Percentiles rank a stretch among this genome's conserved stretches.
phyloP scores from a whole-genome alignment of 164 flowering plant species.

The Cinnamomum chago region DNA sequence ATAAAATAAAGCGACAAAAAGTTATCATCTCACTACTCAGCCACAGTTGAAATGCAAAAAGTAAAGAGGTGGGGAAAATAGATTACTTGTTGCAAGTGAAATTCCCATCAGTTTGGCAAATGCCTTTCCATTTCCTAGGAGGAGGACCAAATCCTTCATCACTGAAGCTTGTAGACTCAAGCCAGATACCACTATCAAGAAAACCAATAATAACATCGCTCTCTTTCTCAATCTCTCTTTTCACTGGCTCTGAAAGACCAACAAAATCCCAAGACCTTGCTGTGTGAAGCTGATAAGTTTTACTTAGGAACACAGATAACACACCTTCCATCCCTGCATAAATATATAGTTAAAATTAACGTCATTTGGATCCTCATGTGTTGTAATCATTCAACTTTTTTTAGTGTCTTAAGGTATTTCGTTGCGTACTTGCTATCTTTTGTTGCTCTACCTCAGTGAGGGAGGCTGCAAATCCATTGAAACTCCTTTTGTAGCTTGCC shows the following conservation, averaged over 20 bases:
- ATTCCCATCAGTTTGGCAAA: slow-evolving; percentile 23
- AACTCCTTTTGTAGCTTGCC: slow-evolving; percentile 43
- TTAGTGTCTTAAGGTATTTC: too few species aligned
- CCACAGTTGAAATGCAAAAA: not conserved
- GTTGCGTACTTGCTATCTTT: slow-evolving; percentile 1
- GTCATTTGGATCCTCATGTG: too few species aligned
- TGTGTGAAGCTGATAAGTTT: slow-evolving; percentile 35
- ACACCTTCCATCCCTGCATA: slow-evolving; percentile 40
- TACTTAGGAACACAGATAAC: slow-evolving; percentile 37
- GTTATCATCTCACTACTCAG: not conserved
- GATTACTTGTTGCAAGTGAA: slow-evolving; percentile 68
- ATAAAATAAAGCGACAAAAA: not conserved
- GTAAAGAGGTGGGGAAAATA: not conserved
- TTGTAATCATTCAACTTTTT: too few species aligned
- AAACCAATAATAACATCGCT: slow-evolving; percentile 45
- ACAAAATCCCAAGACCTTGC: slow-evolving; percentile 58
- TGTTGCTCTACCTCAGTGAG: slow-evolving; percentile 29
- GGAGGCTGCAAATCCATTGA: slow-evolving; percentile 46
- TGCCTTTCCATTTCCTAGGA: slow-evolving; percentile 68
- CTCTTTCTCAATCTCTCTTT: slow-evolving; percentile 25
- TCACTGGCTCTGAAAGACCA: slow-evolving; percentile 30
- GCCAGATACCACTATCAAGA: slow-evolving; percentile 56
- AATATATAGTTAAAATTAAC: not conserved
- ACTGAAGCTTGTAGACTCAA: slow-evolving; percentile 47
- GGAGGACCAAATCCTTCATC: slow-evolving; percentile 54